Evolutionary conservation across 73 alveolate genomes (phyloP), one percentile per base, ranked within the genome.

Genomic region (Stentor roeselii): DNA sequence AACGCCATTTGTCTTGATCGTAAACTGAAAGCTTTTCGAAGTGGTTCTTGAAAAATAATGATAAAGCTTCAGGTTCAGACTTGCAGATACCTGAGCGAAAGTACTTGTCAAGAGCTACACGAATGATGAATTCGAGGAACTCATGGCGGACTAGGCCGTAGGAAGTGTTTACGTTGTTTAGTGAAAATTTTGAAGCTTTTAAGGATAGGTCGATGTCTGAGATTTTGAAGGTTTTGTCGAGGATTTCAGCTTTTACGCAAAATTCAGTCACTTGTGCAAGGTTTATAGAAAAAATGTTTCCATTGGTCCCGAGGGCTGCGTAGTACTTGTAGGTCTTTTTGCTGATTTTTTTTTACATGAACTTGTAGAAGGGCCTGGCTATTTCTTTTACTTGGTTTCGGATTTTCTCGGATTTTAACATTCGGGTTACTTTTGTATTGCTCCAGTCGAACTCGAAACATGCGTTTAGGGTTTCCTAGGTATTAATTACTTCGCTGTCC

Each of bases 81-180:
- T 32, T 32, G 31, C 87, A 88, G 31, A 76, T 42, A 34, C 90
- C 90, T 36, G 88, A 38, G 50, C 90, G 82, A 6, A 42, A 37
- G 39, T 88, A 88, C 60, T 88, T 88, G 60, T 86, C 91, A 3
- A 86, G 42, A 3, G 94, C 94, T 27, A 85, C 50, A 37, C 94
- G 38, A 3, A 86, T 87, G 3, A 88, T n/a, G 3, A 88, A 85
- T 61, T 88, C 94, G 59, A 88, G 76, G 0, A 88, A 78, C 82
- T 88, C 82, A 78, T 88, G 82, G 42, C 94, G 75, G 0, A 88
- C 92, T 36, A 86, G 32, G 0, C 89, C 88, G 42, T 86, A 83
- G 34, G 86, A 86, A 36, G 91, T 82, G 3, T 75, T 83, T 50
- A 60, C 85, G 59, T 76, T 34, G 15, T 58, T 84, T 50, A 11